Conservation (phyloP, 139 green algal genomes). For the Diplosphaera chodatii region DNA sequence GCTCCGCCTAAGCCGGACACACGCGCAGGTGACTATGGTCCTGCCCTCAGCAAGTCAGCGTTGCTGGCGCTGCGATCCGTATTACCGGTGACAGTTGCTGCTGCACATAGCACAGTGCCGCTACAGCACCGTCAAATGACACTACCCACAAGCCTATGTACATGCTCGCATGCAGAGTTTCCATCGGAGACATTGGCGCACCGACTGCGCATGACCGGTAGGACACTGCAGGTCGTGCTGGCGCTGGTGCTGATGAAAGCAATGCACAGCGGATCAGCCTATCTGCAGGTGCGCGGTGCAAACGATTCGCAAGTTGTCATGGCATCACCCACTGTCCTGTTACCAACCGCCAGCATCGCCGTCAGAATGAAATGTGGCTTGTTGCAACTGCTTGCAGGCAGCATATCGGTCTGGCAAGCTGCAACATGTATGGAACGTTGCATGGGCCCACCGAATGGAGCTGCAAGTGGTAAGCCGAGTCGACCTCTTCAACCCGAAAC, state of each 20-base stretch:
- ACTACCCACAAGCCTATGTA: no score
- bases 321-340: no score
- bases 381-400: neutral
- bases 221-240: neutral
- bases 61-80: no score
- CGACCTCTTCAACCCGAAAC: no score
- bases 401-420: neutral
- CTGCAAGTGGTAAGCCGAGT: neutral
- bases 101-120: no score
- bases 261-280: neutral
- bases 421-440: neutral
- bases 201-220: neutral
- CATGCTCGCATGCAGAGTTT: neutral
- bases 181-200: neutral
- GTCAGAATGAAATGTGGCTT: no score
- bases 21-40: neutral
- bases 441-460: neutral
- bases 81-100: no score
- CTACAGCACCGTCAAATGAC: no score
- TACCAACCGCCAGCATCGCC: no score
- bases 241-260: neutral
- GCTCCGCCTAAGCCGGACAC: neutral
- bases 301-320: no score
- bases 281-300: no score
- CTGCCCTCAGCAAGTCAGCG: no score